Base-by-base conservation (phyloP, 2,329 filamentous ascomycete species). In the Pyricularia sp. region DNA sequence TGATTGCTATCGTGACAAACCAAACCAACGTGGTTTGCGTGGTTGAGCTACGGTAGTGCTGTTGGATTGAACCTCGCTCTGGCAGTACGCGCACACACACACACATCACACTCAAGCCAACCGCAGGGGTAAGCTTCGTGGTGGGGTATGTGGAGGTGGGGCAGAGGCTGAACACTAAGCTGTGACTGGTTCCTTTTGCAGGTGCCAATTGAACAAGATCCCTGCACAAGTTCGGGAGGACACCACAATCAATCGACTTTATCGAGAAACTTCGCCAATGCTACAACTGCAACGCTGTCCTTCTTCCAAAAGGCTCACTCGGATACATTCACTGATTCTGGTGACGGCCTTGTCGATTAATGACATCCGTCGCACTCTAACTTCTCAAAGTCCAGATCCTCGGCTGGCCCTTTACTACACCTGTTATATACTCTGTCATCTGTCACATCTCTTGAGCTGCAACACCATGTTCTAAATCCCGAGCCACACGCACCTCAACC, bases 271-370 rank as follows among this genome's bases (percentile, higher is more conserved):
- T 63, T 63, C 59, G 26, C 28, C 42, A 31, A 31, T 5, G 26
- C 33, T 31, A n/a, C 25, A 66, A 66, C 25, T 66, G 65, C 65
- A 67, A 67, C 65, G 65, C 26, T 67, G 65, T 67, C 65, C 65
- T 67, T 36, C 65, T 28, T 25, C 26, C 36, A 25, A n/a, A 59
- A 30, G 17, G 12, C 25, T 28, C 25, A 30, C 25, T 28, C 14
- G 28, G 25, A 63, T 17, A 14, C 26, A 63, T 61, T 26, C 26
- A 23, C 14, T 28, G 25, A 61, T 3, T 20, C 23, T 26, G 25
- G 59, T 63, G 26, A 63, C 59, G 26, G 12, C 59, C 20, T 63
- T 26, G 25, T 28, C 59, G 5, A 20, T 63, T 63, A 20, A 63
- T 30, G 59, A 17, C 26, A 63, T 30, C 26, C 31, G 26, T 28